phyloP scores from a whole-genome alignment of 1,139 yeast genomes.

The Saccharomyces hybrid region DNA sequence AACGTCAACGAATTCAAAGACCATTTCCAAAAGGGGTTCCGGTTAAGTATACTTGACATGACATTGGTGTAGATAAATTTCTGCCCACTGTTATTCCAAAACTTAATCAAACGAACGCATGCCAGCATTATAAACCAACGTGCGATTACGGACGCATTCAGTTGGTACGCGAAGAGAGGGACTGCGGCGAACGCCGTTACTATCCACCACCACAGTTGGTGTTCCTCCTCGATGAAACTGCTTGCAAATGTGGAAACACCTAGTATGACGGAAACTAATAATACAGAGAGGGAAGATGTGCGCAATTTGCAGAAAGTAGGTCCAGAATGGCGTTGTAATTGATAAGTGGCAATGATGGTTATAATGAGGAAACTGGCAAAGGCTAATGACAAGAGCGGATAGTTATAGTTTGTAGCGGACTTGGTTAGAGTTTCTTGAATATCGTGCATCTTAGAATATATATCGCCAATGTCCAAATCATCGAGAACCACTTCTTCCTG shows the following conservation, averaged over 20 bases:
- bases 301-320: conserved; percentile 5
- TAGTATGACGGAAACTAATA: conserved; percentile 26
- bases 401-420: conserved; percentile 70
- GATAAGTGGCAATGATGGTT: conserved; percentile 20
- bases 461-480: not conserved
- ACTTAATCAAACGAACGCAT: conserved; percentile 55
- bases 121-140: conserved; percentile 33
- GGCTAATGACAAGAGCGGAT: conserved; percentile 45
- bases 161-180: not conserved
- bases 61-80: conserved; percentile 51
- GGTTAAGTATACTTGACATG: conserved; percentile 33
- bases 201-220: conserved; percentile 92
- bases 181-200: conserved; percentile 13
- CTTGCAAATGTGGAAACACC: conserved; percentile 65
- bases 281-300: not conserved
- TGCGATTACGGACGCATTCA: not conserved
- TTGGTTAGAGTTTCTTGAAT: conserved; percentile 53
- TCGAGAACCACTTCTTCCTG: conserved; percentile 18
- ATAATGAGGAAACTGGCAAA: conserved; percentile 34
- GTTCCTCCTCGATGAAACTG: conserved; percentile 93
- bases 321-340: conserved; percentile 1
- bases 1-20: conserved; percentile 40
- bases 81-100: conserved; percentile 91
- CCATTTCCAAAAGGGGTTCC: conserved; percentile 43
- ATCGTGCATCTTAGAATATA: conserved; percentile 34